phyloP scores from a whole-genome alignment of 768 basidiomycete species.

The Russula virescens region DNA sequence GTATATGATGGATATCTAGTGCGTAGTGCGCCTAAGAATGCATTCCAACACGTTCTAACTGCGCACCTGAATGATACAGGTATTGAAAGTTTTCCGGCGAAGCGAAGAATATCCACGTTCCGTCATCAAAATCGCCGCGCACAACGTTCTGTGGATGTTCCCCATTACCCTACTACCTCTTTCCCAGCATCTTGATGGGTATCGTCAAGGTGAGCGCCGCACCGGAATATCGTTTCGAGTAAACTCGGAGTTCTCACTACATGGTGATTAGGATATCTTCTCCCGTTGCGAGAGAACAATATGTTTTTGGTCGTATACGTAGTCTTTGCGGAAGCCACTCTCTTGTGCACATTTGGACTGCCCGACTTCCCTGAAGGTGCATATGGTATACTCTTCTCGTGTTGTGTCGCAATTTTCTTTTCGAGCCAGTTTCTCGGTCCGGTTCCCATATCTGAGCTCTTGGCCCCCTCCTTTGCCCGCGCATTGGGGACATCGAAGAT shows the following conservation, averaged over 20 bases:
- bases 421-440: not conserved
- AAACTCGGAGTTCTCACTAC: no score
- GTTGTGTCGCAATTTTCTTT: not conserved
- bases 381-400: not conserved
- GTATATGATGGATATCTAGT: not conserved
- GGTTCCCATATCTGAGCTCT: no score
- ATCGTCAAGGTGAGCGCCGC: not conserved
- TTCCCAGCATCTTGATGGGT: not conserved
- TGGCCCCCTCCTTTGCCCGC: no score
- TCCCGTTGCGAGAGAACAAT: fast-evolving
- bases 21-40: no score
- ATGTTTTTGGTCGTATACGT: not conserved
- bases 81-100: not conserved
- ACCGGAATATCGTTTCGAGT: not conserved
- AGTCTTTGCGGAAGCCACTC: not conserved
- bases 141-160: not conserved
- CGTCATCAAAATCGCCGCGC: not conserved
- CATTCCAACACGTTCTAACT: not conserved
- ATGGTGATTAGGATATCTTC: not conserved
- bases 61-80: not conserved
- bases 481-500: no score
- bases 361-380: not conserved
- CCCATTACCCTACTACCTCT: not conserved
- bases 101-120: not conserved
- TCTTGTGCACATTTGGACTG: not conserved